These are phyloP conservation scores for Fomitopsis betulina DNA, from an alignment of 1,284 basidiomycete genomes.

Conservation along the genomic window DNA sequence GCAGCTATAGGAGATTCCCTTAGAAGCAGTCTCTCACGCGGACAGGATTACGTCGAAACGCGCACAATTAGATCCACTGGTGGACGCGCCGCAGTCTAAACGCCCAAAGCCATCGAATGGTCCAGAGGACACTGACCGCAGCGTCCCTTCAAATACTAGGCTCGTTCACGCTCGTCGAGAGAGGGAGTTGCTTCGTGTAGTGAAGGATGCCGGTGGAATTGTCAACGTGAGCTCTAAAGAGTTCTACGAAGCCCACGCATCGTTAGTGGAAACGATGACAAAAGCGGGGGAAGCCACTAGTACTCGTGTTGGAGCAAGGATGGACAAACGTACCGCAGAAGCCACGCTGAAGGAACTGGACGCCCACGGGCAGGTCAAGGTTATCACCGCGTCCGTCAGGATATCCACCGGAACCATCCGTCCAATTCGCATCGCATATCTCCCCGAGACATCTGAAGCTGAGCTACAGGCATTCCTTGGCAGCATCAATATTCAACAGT, in stretches of 20 bases:
- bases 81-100: constrained; percentile 17
- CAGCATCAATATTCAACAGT: constrained; percentile 37
- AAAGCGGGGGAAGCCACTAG: constrained; percentile 62
- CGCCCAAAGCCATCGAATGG: constrained; percentile 16
- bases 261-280: constrained; percentile 49
- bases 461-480: constrained; percentile 49
- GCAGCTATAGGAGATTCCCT: no score
- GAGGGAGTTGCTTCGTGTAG: constrained; percentile 65
- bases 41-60: not conserved
- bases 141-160: constrained; percentile 44
- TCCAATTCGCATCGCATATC: constrained; percentile 54
- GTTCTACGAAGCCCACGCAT: constrained; percentile 59
- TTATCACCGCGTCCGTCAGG: constrained; percentile 54
- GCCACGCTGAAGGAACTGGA: constrained; percentile 58
- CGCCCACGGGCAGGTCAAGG: constrained; percentile 56
- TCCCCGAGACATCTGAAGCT: constrained; percentile 48
- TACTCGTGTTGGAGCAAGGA: constrained; percentile 55
- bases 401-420: constrained; percentile 49
- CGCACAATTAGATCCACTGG: constrained; percentile 10
- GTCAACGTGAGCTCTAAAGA: constrained; percentile 62
- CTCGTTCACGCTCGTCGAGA: constrained; percentile 72
- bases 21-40: not conserved
- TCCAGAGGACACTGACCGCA: not conserved
- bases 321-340: constrained; percentile 70
- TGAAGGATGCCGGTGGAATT: constrained; percentile 61